Conservation (phyloP, 2,329 filamentous ascomycete genomes). For the Colletotrichum spaethianum region DNA sequence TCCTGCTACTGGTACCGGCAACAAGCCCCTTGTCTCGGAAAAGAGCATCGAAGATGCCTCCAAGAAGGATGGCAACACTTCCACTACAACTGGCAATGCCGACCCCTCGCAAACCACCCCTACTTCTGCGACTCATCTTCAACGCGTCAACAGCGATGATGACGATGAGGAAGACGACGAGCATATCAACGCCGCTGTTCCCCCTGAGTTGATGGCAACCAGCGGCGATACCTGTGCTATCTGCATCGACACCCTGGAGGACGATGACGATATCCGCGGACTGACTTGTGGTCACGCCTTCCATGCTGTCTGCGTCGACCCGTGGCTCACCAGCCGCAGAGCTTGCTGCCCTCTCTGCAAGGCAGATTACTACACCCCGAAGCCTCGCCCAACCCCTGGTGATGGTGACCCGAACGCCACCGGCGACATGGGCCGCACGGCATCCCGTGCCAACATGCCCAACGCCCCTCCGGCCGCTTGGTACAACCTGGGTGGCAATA, state of each 20-base stretch:
- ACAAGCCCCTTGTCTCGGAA: slow-evolving; percentile 27
- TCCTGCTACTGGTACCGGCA: slow-evolving; percentile 22
- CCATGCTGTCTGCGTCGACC: slow-evolving; percentile 95
- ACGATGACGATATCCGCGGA: slow-evolving; percentile 95
- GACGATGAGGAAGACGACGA: slow-evolving; percentile 80
- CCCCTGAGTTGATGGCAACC: slow-evolving; percentile 83
- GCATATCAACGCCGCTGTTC: slow-evolving; percentile 85
- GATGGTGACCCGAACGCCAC: slow-evolving; percentile 54
- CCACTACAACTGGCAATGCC: slow-evolving; percentile 8
- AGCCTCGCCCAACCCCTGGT: slow-evolving; percentile 76
- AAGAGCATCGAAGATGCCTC: slow-evolving; percentile 23
- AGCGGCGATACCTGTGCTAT: slow-evolving; percentile 96
- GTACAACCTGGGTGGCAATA: slow-evolving; percentile 51
- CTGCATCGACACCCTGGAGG: slow-evolving; percentile 93
- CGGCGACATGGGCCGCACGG: slow-evolving; percentile 53
- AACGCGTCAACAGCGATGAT: slow-evolving; percentile 64
- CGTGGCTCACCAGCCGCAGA: slow-evolving; percentile 93
- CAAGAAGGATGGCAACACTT: slow-evolving; percentile 33
- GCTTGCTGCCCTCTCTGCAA: slow-evolving; percentile 99
- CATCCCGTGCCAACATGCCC: slow-evolving; percentile 65
- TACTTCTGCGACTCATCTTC: slow-evolving; percentile 48
- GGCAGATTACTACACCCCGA: slow-evolving; percentile 96
- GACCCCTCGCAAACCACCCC: slow-evolving; percentile 16
- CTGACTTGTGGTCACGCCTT: slow-evolving; percentile 98
- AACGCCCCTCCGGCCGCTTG: slow-evolving; percentile 57